Percentiles rank a stretch among this genome's conserved stretches.
Evolutionary conservation across 805 yeast species (phyloP).

Genomic region (Tetrapisispora pingtungensis): DNA sequence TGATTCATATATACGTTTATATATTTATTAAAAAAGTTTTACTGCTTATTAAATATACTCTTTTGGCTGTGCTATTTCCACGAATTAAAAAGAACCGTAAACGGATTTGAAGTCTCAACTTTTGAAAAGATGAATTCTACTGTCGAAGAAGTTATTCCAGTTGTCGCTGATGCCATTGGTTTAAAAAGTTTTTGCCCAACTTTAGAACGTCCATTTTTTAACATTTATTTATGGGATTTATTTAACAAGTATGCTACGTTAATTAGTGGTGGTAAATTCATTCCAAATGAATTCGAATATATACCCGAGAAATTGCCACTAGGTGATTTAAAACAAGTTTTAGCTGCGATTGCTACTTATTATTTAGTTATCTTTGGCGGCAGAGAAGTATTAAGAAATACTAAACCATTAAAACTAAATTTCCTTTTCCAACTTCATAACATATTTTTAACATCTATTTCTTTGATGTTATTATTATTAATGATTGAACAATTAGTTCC

Average conservation of each 20-base stretch:
- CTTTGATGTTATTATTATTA: conserved; percentile 56
- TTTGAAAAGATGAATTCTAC: conserved; percentile 8
- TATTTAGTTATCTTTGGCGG: conserved; percentile 83
- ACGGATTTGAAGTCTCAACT: too few species aligned
- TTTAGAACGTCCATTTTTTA: conserved; percentile 28
- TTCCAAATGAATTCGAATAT: conserved; percentile 48
- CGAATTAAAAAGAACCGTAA: too few species aligned
- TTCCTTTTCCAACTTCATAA: conserved; percentile 79
- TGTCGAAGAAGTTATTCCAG: conserved; percentile 12
- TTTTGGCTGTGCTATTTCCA: too few species aligned
- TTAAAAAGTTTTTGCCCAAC: conserved; percentile 21
- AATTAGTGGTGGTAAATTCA: conserved; percentile 19
- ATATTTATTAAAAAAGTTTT: too few species aligned
- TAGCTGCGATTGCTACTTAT: conserved; percentile 53
- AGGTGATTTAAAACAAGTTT: conserved; percentile 53
- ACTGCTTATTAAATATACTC: too few species aligned
- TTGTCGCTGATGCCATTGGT: conserved; percentile 15
- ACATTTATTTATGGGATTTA: conserved; percentile 25
- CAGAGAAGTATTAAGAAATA: conserved; percentile 45
- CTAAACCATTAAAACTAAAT: conserved; percentile 65
- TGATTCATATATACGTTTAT: too few species aligned
- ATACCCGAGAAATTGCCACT: conserved; percentile 55
- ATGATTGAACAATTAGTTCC: conserved; percentile 81
- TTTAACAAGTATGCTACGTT: conserved; percentile 18
- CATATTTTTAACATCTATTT: conserved; percentile 57